Conservation (phyloP, 1,284 basidiomycete genomes). For the Ceratobasidium sp. region DNA sequence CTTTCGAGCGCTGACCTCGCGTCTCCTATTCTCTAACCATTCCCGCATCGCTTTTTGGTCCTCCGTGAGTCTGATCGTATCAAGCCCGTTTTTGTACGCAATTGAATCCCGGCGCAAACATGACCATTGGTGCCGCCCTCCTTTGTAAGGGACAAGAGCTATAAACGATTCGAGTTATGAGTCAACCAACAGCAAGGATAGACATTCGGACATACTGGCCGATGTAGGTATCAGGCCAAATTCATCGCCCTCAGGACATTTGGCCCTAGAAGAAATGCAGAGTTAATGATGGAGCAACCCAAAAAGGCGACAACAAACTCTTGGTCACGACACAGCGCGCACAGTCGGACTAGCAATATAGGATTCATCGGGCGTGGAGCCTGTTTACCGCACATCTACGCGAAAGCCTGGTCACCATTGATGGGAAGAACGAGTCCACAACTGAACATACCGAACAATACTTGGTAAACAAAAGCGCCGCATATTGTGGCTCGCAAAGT, state of each 20-base stretch:
- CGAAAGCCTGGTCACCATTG: background rate
- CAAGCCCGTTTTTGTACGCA: background rate
- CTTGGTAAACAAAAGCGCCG: conserved; percentile 25
- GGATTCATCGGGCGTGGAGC: conserved; percentile 1
- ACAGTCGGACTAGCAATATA: conserved; percentile 16
- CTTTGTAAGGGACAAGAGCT: conserved; percentile 9
- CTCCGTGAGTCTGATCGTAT: background rate
- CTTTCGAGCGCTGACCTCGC: background rate
- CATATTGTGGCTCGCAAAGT: conserved; percentile 33
- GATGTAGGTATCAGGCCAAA: background rate
- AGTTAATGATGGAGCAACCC: background rate
- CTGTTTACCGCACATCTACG: conserved; percentile 16
- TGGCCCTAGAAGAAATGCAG: background rate
- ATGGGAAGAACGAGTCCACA: background rate
- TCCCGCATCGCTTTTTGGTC: background rate
- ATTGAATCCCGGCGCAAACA: conserved; percentile 10
- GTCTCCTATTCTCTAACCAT: background rate
- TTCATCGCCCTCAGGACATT: background rate
- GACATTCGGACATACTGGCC: background rate
- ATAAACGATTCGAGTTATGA: background rate
- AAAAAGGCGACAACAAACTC: background rate
- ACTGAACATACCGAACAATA: conserved; percentile 32
- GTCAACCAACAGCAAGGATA: background rate
- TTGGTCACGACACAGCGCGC: conserved; percentile 4
- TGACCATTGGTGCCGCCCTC: background rate